Conservation (phyloP, 768 basidiomycete genomes). For the Xerocomus brunneocitrinus region DNA sequence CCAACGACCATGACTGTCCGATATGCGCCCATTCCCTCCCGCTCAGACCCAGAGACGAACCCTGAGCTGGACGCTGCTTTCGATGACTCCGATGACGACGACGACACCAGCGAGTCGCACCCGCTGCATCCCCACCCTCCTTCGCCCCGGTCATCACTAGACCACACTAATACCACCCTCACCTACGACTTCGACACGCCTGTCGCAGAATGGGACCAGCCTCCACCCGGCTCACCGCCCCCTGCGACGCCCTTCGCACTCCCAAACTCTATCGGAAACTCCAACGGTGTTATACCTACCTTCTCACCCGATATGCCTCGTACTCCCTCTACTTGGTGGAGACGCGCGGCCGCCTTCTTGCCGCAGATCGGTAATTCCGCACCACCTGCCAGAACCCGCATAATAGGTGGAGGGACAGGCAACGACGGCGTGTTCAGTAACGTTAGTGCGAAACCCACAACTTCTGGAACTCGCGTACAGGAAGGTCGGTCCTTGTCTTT, state of each 20-base stretch:
- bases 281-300: constrained; percentile 63
- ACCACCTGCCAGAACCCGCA: constrained; percentile 29
- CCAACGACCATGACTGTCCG: constrained; percentile 44
- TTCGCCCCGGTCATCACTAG: constrained; percentile 20
- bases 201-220: constrained; percentile 62
- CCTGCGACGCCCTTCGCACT: constrained; percentile 56
- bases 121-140: constrained; percentile 45
- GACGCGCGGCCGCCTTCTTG: constrained; percentile 50
- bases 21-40: constrained; percentile 65
- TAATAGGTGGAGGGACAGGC: constrained; percentile 58
- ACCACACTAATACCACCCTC: constrained; percentile 27
- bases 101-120: constrained; percentile 42
- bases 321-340: constrained; percentile 45
- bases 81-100: constrained; percentile 72
- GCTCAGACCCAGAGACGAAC: constrained; percentile 42
- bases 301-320: constrained; percentile 32
- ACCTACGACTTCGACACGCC: constrained; percentile 77
- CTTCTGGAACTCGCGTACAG: constrained; percentile 51
- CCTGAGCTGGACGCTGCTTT: constrained; percentile 86
- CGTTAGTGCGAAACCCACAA: constrained; percentile 78
- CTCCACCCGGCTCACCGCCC: constrained; percentile 82
- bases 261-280: constrained; percentile 70
- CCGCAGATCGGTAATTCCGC: constrained; percentile 44
- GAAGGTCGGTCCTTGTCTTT: constrained; percentile 38
- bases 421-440: constrained; percentile 97